These are phyloP conservation scores for Lactarius trivialis DNA, from an alignment of 768 basidiomycete species.

Conservation along the genomic window DNA sequence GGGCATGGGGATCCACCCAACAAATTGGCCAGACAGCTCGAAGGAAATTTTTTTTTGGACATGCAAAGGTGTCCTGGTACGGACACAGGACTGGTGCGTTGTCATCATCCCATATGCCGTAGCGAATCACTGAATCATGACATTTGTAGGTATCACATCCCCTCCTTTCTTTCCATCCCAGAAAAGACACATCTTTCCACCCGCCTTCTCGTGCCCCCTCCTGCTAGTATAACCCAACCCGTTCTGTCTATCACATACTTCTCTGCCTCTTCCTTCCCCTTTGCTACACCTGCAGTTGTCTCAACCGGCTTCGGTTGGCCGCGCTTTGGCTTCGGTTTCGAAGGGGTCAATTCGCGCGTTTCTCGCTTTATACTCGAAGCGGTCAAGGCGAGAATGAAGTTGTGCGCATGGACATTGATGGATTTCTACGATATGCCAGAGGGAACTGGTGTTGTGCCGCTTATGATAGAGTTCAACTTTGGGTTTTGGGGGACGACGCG, in stretches of 20 bases:
- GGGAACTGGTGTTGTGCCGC: conserved; percentile 46
- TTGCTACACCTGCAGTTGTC: conserved; percentile 69
- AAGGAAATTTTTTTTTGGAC: conserved; percentile 74
- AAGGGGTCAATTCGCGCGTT: conserved; percentile 78
- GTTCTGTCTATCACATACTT: conserved; percentile 71
- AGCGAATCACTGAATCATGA: neutral
- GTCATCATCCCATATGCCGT: neutral
- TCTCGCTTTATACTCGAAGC: conserved; percentile 62
- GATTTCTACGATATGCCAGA: conserved; percentile 64
- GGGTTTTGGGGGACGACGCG: conserved; percentile 43
- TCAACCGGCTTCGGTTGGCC: conserved; percentile 87
- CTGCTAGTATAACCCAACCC: conserved; percentile 29
- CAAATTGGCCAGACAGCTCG: conserved; percentile 75
- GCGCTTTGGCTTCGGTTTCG: conserved; percentile 64
- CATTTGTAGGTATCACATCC: conserved; percentile 63
- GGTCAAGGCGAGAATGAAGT: conserved; percentile 32
- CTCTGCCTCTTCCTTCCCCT: conserved; percentile 75
- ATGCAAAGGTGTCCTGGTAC: conserved; percentile 59
- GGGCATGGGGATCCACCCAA: conserved; percentile 83
- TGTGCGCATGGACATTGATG: conserved; percentile 72
- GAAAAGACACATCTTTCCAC: conserved; percentile 68
- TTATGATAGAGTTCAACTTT: conserved; percentile 77
- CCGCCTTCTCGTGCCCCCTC: conserved; percentile 42
- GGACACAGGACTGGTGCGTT: conserved; percentile 79
- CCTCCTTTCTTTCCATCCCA: conserved; percentile 73